Evolutionary conservation across 169 alveolate species (phyloP), one percentile per base, ranked within the genome.

Genomic region (Plasmodium vinckei): DNA sequence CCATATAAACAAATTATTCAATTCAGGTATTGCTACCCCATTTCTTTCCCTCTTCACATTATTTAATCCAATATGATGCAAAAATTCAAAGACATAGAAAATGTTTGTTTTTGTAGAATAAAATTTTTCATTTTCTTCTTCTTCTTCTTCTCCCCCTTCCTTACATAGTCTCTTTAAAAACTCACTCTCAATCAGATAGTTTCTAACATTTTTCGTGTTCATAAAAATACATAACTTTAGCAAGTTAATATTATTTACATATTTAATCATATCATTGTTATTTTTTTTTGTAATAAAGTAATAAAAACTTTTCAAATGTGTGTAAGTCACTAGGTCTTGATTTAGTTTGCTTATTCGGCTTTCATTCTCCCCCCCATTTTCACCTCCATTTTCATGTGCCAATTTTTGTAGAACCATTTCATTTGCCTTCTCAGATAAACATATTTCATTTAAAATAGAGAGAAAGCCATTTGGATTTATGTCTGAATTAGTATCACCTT

Each of bases 1-100:
- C 82, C 84, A 82, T 1, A 21, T 5, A 33, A 1, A 9, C 0
- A 0, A 33, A 6, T 51, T 51, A 13, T 0, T 6, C 5, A 2
- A 3, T 0, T 15, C 21, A 13, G 1, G 9, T 4, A 2, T 6
- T 13, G 0, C 19, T 15, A 13, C 10, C 4, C 9, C 19, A 13
- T 6, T 6, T 3, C 59, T 12, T 51, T 13, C 21, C 7, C 0
- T 15, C 2, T 7, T 12, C 17, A 82, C 7, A 61, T 47, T 47
- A 57, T 67, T 54, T 0, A 82, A 53, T 17, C 90, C 90, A 13
- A 82, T 82, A 49, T 68, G 67, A 33, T 82, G 90, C 23, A 82
- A 5, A 27, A 63, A 82, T 49, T 82, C 90, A n/a, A 82, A 39
- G n/a, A 59, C 25, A 47, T 82, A 72, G 39, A 21, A 1, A 49